Conservation (phyloP, 306 rosid genomes). For the Quercus engelmannii region DNA sequence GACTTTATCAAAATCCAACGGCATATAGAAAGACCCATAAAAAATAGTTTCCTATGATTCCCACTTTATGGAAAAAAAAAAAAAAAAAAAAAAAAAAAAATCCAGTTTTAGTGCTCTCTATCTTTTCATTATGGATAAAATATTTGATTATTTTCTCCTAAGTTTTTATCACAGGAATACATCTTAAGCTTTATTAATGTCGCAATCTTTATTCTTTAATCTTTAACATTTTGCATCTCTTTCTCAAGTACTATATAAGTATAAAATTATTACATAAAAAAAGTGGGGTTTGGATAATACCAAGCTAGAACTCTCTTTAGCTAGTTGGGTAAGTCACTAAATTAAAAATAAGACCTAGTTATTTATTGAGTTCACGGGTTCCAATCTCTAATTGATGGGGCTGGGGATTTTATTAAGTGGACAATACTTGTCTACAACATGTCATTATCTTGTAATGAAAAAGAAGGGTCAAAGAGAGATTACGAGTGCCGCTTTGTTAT, state of each 20-base stretch:
- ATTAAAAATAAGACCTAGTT: not conserved
- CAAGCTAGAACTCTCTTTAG: conserved; percentile 3
- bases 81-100: too few species aligned
- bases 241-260: not conserved
- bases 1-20: not conserved
- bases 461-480: conserved; percentile 26
- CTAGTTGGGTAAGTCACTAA: conserved; percentile 27
- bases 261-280: not conserved
- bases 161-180: conserved; percentile 22
- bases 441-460: conserved; percentile 21
- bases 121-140: conserved; percentile 25
- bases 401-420: conserved; percentile 28
- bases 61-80: not conserved
- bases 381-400: conserved; percentile 28
- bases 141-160: conserved; percentile 9
- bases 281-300: conserved; percentile 19
- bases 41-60: not conserved
- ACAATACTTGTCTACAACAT: conserved; percentile 17
- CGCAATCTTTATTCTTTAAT: conserved; percentile 23
- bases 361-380: conserved; percentile 8
- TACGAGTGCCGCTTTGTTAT: conserved; percentile 4
- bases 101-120: conserved; percentile 35
- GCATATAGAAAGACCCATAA: not conserved
- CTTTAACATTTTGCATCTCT: conserved; percentile 21
- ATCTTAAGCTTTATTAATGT: conserved; percentile 32